Conservation (phyloP, 169 alveolate species). For the Miamiensis avidus region DNA sequence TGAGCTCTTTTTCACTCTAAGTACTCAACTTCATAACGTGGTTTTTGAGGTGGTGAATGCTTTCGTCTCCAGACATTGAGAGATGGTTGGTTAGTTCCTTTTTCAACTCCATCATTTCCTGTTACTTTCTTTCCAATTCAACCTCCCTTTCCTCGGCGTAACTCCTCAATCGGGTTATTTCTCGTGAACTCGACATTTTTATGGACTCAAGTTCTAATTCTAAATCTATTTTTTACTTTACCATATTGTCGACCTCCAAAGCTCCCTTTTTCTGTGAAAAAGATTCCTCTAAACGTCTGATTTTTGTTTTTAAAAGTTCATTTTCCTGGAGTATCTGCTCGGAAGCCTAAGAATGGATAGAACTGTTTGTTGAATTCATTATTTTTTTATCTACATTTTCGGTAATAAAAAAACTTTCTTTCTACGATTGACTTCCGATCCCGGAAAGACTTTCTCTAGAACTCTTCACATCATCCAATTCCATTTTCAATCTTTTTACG, state of each 20-base stretch:
- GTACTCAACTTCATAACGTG: neutral
- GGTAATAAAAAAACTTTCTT: conserved; percentile 8
- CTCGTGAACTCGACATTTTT: neutral
- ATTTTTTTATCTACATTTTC: conserved; percentile 6
- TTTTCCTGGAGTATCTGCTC: conserved; percentile 28
- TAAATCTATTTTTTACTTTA: conserved; percentile 26
- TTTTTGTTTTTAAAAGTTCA: conserved; percentile 38
- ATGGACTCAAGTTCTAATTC: conserved; percentile 18
- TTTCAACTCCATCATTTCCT: neutral
- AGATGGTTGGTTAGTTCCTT: too few species aligned
- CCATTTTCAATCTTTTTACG: conserved; percentile 18
- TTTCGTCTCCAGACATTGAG: conserved; percentile 2
- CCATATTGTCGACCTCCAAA: conserved; percentile 30
- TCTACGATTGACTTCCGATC: neutral
- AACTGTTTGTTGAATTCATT: conserved; percentile 7
- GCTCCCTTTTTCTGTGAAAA: conserved; percentile 35
- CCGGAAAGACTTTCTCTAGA: conserved; percentile 14
- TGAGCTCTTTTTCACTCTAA: conserved; percentile 6
- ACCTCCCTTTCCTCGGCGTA: conserved; percentile 15
- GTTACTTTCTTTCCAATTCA: neutral
- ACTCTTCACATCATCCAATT: conserved; percentile 11
- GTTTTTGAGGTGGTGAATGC: conserved; percentile 3
- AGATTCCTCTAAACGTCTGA: conserved; percentile 30
- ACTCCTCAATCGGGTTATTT: neutral
- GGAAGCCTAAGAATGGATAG: neutral